Evolutionary conservation across 2,329 filamentous ascomycete species (phyloP).

Genomic region (Ophiostoma tasmaniense): DNA sequence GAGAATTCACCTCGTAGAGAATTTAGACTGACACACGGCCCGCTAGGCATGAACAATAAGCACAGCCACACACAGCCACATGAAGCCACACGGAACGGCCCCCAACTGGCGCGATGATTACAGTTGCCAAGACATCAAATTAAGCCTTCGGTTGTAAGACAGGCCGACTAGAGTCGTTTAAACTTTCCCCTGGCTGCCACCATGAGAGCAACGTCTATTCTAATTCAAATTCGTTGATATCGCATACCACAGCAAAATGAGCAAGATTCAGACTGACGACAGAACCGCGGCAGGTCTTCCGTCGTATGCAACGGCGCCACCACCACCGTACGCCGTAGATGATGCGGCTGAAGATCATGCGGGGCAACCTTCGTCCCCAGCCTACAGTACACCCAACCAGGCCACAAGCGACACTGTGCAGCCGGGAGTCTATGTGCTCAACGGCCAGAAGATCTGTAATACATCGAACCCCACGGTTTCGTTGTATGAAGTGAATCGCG

Average conservation of each 20-base stretch:
- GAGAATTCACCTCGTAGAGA: too few relatives aligned
- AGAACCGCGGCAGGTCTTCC: background rate
- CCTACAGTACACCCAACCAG: background rate
- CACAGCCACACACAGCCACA: too few relatives aligned
- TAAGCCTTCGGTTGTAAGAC: background rate
- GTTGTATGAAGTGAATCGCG: background rate
- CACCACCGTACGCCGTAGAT: background rate
- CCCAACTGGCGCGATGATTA: too few relatives aligned
- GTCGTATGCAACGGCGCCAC: background rate
- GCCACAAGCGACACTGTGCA: background rate
- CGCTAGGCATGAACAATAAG: too few relatives aligned
- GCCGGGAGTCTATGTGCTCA: background rate
- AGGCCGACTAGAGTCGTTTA: background rate
- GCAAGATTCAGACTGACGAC: background rate
- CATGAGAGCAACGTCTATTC: background rate
- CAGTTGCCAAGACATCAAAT: background rate
- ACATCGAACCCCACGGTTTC: background rate
- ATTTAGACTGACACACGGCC: too few relatives aligned
- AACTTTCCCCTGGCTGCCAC: too few relatives aligned
- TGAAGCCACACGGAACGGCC: too few relatives aligned
- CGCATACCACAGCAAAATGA: background rate
- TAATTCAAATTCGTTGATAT: background rate
- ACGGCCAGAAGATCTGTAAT: background rate
- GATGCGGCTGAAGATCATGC: background rate
- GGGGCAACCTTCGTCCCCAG: background rate